Evolutionary conservation across 1,284 basidiomycete genomes (phyloP), one percentile per base, ranked within the genome.

Genomic region (Singerocomus inundabilis): DNA sequence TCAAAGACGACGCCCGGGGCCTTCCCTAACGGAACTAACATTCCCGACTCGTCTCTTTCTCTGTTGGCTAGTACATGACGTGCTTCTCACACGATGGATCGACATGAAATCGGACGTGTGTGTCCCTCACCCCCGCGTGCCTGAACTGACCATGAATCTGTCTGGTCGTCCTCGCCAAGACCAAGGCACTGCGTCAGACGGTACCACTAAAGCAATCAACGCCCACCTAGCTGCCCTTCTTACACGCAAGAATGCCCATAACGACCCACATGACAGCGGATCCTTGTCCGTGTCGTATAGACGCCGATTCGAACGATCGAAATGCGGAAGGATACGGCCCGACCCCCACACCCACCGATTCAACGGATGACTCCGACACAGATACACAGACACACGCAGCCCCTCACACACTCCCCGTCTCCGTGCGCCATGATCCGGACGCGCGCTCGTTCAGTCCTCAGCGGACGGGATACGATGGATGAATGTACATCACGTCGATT

Each of bases 251-350:
- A 25, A 16, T 12, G 42, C 42, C 16, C 55, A 49, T 57, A 45
- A 46, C 48, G 32, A 48, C 44, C 33, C 26, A 36, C 35, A 34
- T 48, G 59, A 53, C 59, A 59, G 43, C 45, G 56, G 37, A 30
- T 46, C 33, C 44, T 28, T 26, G 35, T 29, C 30, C 28, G 40
- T 59, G 53, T 36, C 44, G 16, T 34, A 29, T 36, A 58, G 40
- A 43, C 44, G 9, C 55, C 35, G 36, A 26, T 42, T n/a, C 46
- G 21, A 39, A 16, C 36, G 15, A 35, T 39, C 53, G 39, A 54
- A 10, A 15, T 8, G 16, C 57, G 60, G 57, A 50, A 36, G 18
- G 43, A 57, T 25, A 44, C 57, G 59, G 60, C 18, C 47, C 39
- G n/a, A n/a, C 21, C 36, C n/a, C 38, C 40, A 31, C 36, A 35